A percentile compares a stretch with the other conserved stretches of the same genome.
phyloP scores from a whole-genome alignment of 2,329 filamentous ascomycete genomes.

The Venturia effusa region DNA sequence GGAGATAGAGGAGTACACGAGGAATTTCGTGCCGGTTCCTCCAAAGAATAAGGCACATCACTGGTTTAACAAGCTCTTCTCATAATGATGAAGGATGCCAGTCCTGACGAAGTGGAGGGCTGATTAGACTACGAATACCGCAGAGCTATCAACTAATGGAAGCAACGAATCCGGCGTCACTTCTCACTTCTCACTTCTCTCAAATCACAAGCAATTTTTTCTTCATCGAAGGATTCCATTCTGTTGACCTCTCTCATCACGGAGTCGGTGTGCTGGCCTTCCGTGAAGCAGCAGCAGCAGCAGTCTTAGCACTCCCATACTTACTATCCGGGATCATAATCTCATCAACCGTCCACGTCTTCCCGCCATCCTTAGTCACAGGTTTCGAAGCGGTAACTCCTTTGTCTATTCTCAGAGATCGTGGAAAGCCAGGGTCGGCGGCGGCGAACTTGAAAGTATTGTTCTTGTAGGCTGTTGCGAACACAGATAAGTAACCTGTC shows the following conservation, averaged over 20 bases:
- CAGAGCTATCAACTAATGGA: background rate
- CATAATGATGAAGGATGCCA: background rate
- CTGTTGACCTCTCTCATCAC: background rate
- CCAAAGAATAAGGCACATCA: constrained; percentile 30
- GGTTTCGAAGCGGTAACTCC: background rate
- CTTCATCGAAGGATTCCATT: too few relatives aligned
- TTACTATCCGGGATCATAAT: background rate
- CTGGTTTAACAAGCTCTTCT: constrained; percentile 7
- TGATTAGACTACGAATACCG: background rate
- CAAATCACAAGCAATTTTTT: too few relatives aligned
- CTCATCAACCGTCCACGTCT: constrained; percentile 2
- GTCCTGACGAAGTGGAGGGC: background rate
- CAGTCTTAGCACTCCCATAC: background rate
- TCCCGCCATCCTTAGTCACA: background rate
- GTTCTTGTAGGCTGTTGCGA: background rate
- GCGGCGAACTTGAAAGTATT: constrained; percentile 4
- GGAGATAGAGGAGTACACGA: constrained; percentile 58
- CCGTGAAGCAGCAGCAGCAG: background rate
- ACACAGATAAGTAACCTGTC: background rate
- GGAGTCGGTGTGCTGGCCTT: background rate
- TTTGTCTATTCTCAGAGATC: background rate
- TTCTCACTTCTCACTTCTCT: background rate
- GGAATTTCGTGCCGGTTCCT: constrained; percentile 44
- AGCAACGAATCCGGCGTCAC: too few relatives aligned
- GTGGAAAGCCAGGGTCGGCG: background rate